Conservation (phyloP, 148 eudicot genomes). For the Fagopyrum esculentum region DNA sequence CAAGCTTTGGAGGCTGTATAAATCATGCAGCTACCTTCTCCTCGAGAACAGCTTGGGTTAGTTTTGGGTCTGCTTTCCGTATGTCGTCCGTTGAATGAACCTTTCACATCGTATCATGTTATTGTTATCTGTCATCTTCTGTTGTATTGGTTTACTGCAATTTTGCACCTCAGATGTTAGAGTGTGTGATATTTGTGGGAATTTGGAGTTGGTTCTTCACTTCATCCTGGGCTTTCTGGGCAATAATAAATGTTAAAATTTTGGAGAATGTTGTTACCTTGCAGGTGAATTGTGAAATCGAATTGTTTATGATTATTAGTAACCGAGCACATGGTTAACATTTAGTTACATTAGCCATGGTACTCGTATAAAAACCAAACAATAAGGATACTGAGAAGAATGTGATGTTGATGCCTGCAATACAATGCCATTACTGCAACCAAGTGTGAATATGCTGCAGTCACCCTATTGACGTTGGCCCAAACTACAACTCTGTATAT, state of each 20-base stretch:
- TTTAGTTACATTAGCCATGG: too few relatives aligned
- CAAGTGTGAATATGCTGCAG: constrained; percentile 52
- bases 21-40: not conserved
- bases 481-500: constrained; percentile 58
- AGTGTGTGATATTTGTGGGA: not conserved
- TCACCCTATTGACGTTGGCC: constrained; percentile 47
- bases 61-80: not conserved
- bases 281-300: too few relatives aligned
- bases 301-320: too few relatives aligned
- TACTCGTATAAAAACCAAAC: too few relatives aligned
- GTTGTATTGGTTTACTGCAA: not conserved
- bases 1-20: constrained; percentile 53
- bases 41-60: not conserved
- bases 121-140: not conserved
- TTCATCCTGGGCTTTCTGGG: not conserved
- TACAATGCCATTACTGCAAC: constrained; percentile 47
- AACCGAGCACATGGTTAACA: too few relatives aligned
- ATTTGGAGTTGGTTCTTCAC: not conserved
- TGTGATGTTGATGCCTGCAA: too few relatives aligned
- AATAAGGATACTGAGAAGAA: too few relatives aligned
- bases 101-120: not conserved
- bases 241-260: too few relatives aligned
- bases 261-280: too few relatives aligned
- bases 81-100: not conserved
- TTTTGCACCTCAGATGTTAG: not conserved